Conservation (phyloP, 1,284 basidiomycete genomes). For the Trichosporon inkin region DNA sequence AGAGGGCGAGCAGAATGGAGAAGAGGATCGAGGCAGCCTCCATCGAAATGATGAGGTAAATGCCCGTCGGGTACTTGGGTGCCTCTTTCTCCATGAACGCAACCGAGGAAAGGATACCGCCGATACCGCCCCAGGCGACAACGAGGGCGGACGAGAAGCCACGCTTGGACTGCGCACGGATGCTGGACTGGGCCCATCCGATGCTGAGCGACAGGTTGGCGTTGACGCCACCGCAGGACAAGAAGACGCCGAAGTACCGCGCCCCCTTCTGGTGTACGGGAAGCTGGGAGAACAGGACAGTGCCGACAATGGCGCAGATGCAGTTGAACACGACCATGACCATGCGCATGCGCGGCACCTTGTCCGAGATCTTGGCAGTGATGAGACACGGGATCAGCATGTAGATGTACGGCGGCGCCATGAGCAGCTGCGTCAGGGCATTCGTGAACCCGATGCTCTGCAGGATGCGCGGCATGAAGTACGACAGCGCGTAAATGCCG, state of each 20-base stretch:
- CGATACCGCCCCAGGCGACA: slow-evolving; percentile 50
- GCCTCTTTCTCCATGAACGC: slow-evolving; percentile 34
- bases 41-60: slow-evolving; percentile 31
- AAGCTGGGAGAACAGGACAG: slow-evolving; percentile 23
- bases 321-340: slow-evolving; percentile 19
- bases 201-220: slow-evolving; percentile 39
- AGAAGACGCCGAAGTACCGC: slow-evolving; percentile 50
- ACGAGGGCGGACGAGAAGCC: slow-evolving; percentile 46
- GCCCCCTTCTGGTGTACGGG: slow-evolving; percentile 27
- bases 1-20: slow-evolving; percentile 20
- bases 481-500: slow-evolving; percentile 29
- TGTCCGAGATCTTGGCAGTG: slow-evolving; percentile 47
- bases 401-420: slow-evolving; percentile 51
- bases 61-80: slow-evolving; percentile 28
- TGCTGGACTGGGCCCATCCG: slow-evolving; percentile 49
- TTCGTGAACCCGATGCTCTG: slow-evolving; percentile 28
- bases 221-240: slow-evolving; percentile 45
- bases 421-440: slow-evolving; percentile 42
- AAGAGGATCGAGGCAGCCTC: slow-evolving; percentile 29
- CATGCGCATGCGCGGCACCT: slow-evolving; percentile 25
- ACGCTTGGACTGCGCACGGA: slow-evolving; percentile 50
- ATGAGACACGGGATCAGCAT: slow-evolving; percentile 45
- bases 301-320: slow-evolving; percentile 16
- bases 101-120: slow-evolving; percentile 51
- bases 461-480: slow-evolving; percentile 48